Conservation (phyloP, 2,329 filamentous ascomycete species). For the Stemphylium beticola region DNA sequence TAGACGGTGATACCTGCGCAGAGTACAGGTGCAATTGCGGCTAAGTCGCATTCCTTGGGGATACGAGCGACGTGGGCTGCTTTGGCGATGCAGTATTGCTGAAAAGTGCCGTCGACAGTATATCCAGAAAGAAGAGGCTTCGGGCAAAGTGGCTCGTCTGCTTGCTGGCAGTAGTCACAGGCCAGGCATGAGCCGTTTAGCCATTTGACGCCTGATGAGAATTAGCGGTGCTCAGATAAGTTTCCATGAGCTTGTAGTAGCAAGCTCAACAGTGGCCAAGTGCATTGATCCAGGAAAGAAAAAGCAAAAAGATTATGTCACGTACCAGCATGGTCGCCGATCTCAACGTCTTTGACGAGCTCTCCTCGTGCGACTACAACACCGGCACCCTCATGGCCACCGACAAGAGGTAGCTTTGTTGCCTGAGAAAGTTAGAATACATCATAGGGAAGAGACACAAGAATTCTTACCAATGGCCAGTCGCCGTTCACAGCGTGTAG, state of each 20-base stretch:
- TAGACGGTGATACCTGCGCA: constrained; percentile 89
- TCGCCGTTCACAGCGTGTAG: constrained; percentile 83
- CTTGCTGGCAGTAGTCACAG: constrained; percentile 81
- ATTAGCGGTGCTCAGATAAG: background rate
- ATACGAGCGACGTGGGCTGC: constrained; percentile 84
- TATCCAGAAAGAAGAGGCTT: constrained; percentile 82
- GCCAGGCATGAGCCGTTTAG: constrained; percentile 84
- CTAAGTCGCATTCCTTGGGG: constrained; percentile 76
- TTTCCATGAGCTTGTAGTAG: too few relatives aligned
- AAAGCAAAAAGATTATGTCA: background rate
- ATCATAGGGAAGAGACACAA: background rate
- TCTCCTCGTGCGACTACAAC: constrained; percentile 80
- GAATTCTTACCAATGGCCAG: constrained; percentile 70
- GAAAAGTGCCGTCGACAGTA: constrained; percentile 91
- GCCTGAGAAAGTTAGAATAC: constrained; percentile 36
- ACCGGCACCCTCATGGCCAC: constrained; percentile 80
- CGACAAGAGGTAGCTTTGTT: constrained; percentile 84
- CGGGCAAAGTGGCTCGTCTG: constrained; percentile 83
- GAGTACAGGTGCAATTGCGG: constrained; percentile 78
- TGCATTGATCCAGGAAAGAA: too few relatives aligned
- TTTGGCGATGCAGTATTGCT: constrained; percentile 89
- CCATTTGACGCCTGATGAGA: constrained; percentile 73
- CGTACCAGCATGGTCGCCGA: constrained; percentile 77
- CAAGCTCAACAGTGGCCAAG: too few relatives aligned
- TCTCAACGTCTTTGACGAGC: constrained; percentile 73